Evolutionary conservation across 768 basidiomycete genomes (phyloP), one percentile per base, ranked within the genome.

Genomic region (Rubroboletus pulcherrimus): DNA sequence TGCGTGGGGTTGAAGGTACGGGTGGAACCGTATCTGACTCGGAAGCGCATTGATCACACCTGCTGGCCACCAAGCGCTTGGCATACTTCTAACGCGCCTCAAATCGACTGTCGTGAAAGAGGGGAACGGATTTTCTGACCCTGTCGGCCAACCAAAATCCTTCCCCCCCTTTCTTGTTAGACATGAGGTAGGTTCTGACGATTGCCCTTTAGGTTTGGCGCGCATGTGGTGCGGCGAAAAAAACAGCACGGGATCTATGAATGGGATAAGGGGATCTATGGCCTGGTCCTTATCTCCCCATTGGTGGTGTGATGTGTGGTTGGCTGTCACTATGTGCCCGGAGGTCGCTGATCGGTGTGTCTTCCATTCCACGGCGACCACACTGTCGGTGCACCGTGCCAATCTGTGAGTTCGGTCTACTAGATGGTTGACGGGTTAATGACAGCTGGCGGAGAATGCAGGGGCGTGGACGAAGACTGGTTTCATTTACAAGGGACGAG

Each of bases 101-200:
- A 45, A 45, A 47, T 8, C 41, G 34, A 35, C 34, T 12, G 21
- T 53, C 58, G 21, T 43, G 37, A 43, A 56, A 21, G 15, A 30
- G 12, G 40, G 14, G 24, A 21, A 11, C 38, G 14, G 9, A 10
- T 46, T 51, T 56, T 44, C 8, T 43, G 31, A 31, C 43, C 53
- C 59, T 39, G 51, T 60, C 48, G 26, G 21, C 42, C 50, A 47
- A 26, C 29, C 37, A 46, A 29, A 53, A 7, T 19, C 40, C 26
- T 34, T 34, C 9, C 34, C 10, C n/a, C 14, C 26, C 11, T 39
- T 42, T 14, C 29, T 34, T 26, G 33, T 50, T 29, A 15, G 19
- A 48, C 50, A 51, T 21, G 53, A 56, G 49, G 57, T 56, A 8
- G n/a, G 46, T 47, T 56, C 33, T 33, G 31, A 31, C 31, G 44